Conservation (phyloP, 768 basidiomycete species). For the Lactifluus hygrophoroides region DNA sequence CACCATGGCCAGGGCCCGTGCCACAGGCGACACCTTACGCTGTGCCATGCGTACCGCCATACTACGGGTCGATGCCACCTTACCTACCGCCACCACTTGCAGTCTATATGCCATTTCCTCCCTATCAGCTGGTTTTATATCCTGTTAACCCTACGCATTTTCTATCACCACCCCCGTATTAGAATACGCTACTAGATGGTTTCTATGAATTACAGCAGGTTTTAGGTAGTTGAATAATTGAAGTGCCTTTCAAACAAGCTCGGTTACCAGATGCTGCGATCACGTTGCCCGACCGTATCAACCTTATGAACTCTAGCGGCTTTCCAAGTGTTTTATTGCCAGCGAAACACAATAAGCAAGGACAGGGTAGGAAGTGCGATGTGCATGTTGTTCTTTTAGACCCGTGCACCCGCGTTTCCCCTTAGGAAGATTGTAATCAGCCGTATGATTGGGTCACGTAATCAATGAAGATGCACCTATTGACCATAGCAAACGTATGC, state of each 20-base stretch:
- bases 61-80: not conserved
- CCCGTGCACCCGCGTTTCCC: slow-evolving; percentile 16
- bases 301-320: not conserved
- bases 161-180: not conserved
- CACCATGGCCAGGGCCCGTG: not conserved
- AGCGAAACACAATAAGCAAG: too few species aligned
- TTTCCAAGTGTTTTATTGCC: not conserved
- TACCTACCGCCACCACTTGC: not conserved
- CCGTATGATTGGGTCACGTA: not conserved
- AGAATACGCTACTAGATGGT: not conserved
- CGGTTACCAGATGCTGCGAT: not conserved
- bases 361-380: not conserved
- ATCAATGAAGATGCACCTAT: slow-evolving; percentile 46
- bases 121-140: not conserved
- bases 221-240: not conserved
- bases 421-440: not conserved
- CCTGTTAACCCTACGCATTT: not conserved
- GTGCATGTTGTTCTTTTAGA: not conserved
- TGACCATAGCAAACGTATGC: slow-evolving; percentile 66
- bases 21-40: not conserved
- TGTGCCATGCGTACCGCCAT: not conserved
- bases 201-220: not conserved
- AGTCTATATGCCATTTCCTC: not conserved
- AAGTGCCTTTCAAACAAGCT: not conserved
- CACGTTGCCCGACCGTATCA: too few species aligned